Base-by-base conservation (phyloP, 1,284 basidiomycete species). In the Leccinum pachyderme region DNA sequence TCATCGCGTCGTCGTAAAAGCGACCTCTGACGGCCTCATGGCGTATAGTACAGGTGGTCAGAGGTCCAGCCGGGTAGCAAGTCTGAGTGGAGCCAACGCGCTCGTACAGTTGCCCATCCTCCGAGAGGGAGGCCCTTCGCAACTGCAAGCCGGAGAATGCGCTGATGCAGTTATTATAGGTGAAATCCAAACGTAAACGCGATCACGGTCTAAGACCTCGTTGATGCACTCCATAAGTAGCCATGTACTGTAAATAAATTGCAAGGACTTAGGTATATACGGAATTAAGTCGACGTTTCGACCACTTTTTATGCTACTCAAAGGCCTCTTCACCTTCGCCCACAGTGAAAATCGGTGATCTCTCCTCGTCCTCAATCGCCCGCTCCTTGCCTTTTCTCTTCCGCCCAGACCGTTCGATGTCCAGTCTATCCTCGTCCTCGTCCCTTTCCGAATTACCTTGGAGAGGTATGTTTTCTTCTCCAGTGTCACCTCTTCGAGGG, bases 11-110 rank as follows among this genome's bases (percentile, higher is more conserved):
- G 65, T 84, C 29, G 77, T 93, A 41, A 76, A 73, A 33, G 74
- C 78, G 0, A 75, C 73, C 4, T 51, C 66, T 0, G 67, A 75
- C 15, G 77, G 75, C 8, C 73, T 93, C 52, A 77, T 78, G 51
- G 93, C 91, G 2, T 81, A 77, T 60, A 92, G 86, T 52, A 93
- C 91, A 0, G 91, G 91, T n/a, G 89, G 90, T 0, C 91, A 94
- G 67, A 76, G 91, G 9, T 92, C 89, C 15, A 91, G 87, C 63
- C 76, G 89, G 13, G 85, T 88, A 2, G 86, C 86, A 2, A 92
- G 89, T 62, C 67, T 94, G 52, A 85, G 80, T 49, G 87, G 85
- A 2, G 89, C 89, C 15, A 93, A 93, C 65, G 91, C 85, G 2
- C 72, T 94, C 45, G 81, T 89, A 0, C 77, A 85, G n/a, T 67